Evolutionary conservation across 371 early-diverging fungal genomes (phyloP), one percentile per base, ranked within the genome.

Genomic region (Mortierella sp.): DNA sequence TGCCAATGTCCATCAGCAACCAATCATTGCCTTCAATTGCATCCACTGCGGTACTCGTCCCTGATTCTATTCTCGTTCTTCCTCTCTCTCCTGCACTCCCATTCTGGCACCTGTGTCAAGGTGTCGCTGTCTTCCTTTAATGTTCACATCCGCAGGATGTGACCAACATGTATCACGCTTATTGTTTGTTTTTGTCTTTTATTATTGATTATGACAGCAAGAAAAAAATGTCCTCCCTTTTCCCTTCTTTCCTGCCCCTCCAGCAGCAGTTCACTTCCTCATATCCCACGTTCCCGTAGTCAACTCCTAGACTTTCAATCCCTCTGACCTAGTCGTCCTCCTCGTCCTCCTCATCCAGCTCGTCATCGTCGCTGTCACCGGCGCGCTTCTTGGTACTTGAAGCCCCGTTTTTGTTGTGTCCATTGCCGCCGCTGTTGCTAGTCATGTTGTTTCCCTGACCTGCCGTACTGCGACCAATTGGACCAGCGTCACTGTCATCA

Each of bases 401-500:
- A 13, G 74, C 26, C 11, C 72, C 72, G n/a, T 75, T 78, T 51
- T 74, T 83, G 75, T 69, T 76, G 21, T 75, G 34, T 19, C 51
- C 53, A 55, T 53, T 75, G 14, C 51, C 54, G 46, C 67, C 24
- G 43, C 19, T 61, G 61, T 21, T 61, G 64, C 19, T 21, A 14
- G 40, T 37, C 3, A 24, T 67, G 11, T 44, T 31, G 51, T 44
- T 51, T n/a, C 54, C 46, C 43, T 70, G 76, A 24, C 53, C 70
- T 14, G 71, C 73, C 19, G 77, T 16, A 61, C 51, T 73, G 57
- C 77, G 74, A 24, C 37, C 59, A 24, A 75, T 44, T 72, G 87
- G 80, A 67, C 87, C 73, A 81, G 79, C 82, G 55, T 89, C 87
- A 71, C 89, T 89, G 61, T 89, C 89, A 71, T 87, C 86, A 21